Evolutionary conservation across 352 stramenopile species (phyloP), one percentile per base, ranked within the genome.

Genomic region (Pythium phragmitis): DNA sequence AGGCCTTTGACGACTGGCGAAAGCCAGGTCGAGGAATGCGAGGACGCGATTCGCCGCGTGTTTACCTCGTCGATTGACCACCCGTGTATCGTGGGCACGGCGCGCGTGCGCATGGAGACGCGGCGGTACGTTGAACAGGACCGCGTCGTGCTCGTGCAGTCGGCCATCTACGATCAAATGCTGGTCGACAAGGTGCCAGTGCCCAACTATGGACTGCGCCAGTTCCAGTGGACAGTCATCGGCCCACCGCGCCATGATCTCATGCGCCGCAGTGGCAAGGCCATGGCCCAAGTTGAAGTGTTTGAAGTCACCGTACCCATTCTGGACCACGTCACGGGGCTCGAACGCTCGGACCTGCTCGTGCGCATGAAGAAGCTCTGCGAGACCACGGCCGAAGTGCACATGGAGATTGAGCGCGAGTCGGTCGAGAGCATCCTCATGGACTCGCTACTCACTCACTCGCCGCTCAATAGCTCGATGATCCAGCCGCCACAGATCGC

Each of bases 161-260:
- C 59, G 48, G 59, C 49, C 2, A 54, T 65, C 39, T 65, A 53
- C 37, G 49, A 65, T 19, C 9, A 58, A 7, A 26, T 65, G 19
- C n/a, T 9, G 7, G 49, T 65, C 14, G 47, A 65, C 26, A 33
- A 28, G 4, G 45, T 30, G 14, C 5, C n/a, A 8, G 28, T 65
- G 37, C 23, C 9, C 2, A 36, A 54, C 48, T 65, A 57, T 30
- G 50, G 46, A 4, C 28, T 65, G 17, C 59, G 59, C 41, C 59
- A 65, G 59, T 65, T 57, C 48, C 59, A 65, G 59, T 65, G 59
- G 59, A 65, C 59, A 0, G 59, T 65, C 12, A 59, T 65, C 16
- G 59, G 59, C 0, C 59, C 49, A 7, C 59, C 59, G 30, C 49
- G 50, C 17, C 57, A 65, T 42, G 42, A 39, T 23, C 3, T 54